phyloP scores from a whole-genome alignment of 2,329 filamentous ascomycete species.

The Hypomyces perniciosus region DNA sequence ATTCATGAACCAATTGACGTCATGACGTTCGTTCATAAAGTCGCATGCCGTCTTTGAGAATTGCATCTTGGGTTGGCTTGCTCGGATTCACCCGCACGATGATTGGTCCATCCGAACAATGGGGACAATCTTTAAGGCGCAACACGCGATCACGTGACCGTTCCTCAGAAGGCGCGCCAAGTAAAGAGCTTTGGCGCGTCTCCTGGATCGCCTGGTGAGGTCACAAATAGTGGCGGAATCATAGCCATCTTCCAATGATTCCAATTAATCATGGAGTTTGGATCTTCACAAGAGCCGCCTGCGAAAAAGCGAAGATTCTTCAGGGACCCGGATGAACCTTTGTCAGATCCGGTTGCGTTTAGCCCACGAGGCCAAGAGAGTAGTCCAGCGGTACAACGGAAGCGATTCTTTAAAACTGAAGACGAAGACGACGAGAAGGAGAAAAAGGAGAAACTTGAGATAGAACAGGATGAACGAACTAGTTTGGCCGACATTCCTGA shows the following conservation, averaged over 20 bases:
- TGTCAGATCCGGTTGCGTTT: constrained; percentile 20
- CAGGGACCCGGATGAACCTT: constrained; percentile 26
- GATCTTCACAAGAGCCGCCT: constrained; percentile 37
- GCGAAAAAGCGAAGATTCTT: constrained; percentile 39
- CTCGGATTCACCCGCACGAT: not conserved
- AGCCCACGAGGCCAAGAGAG: constrained; percentile 17
- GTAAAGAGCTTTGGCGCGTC: constrained; percentile 30
- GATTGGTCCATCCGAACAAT: not conserved
- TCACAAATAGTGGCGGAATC: not conserved
- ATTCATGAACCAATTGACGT: constrained; percentile 6
- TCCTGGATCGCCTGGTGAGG: constrained; percentile 23
- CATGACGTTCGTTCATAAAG: constrained; percentile 6
- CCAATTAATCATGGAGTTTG: constrained; percentile 31
- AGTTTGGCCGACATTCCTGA: constrained; percentile 14
- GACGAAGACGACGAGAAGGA: constrained; percentile 6
- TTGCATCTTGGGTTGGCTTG: not conserved
- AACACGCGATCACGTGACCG: constrained; percentile 35
- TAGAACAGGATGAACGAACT: constrained; percentile 15
- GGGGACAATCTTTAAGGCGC: constrained; percentile 6
- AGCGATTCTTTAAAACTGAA: constrained; percentile 22
- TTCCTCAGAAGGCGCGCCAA: constrained; percentile 26
- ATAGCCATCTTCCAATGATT: constrained; percentile 7
- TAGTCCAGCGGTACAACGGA: constrained; percentile 20
- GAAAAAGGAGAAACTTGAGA: constrained; percentile 10
- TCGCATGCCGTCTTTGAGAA: not conserved